Evolutionary conservation across 371 early-diverging fungal genomes (phyloP).

Genomic region (Batkoa obscura): DNA sequence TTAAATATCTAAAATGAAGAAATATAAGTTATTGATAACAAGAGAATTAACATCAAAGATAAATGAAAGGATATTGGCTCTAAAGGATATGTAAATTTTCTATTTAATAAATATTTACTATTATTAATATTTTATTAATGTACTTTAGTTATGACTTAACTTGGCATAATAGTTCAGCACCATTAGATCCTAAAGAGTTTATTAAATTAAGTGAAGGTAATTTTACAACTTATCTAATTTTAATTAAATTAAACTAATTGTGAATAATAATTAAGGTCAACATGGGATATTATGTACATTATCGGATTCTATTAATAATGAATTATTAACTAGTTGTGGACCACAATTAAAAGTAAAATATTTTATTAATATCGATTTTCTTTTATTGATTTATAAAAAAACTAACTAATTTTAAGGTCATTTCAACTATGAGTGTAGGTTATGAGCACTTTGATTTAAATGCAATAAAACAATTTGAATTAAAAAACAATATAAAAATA

Average conservation of each 20-base stretch:
- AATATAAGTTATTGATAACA: background rate
- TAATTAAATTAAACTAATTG: background rate
- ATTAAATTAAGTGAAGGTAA: background rate
- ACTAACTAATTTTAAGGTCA: constrained; percentile 12
- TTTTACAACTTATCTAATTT: background rate
- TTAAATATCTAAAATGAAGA: background rate
- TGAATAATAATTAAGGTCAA: constrained; percentile 14
- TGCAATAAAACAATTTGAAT: background rate
- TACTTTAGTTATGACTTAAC: background rate
- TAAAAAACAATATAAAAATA: constrained; percentile 19
- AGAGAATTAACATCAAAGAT: background rate
- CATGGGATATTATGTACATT: constrained; percentile 46
- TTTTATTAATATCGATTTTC: background rate
- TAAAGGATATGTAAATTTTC: background rate
- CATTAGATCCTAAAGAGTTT: background rate
- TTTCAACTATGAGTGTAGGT: constrained; percentile 62
- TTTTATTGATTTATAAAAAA: background rate
- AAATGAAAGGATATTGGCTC: background rate
- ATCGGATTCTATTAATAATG: constrained; percentile 46
- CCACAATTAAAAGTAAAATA: constrained; percentile 11
- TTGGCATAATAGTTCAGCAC: background rate
- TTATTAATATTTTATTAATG: background rate
- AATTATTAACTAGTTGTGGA: constrained; percentile 40
- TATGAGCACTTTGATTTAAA: constrained; percentile 57
- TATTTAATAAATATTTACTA: background rate